Evolutionary conservation across 495 filamentous ascomycete genomes (phyloP), one percentile per base, ranked within the genome.

Genomic region (Daldinia childiae): DNA sequence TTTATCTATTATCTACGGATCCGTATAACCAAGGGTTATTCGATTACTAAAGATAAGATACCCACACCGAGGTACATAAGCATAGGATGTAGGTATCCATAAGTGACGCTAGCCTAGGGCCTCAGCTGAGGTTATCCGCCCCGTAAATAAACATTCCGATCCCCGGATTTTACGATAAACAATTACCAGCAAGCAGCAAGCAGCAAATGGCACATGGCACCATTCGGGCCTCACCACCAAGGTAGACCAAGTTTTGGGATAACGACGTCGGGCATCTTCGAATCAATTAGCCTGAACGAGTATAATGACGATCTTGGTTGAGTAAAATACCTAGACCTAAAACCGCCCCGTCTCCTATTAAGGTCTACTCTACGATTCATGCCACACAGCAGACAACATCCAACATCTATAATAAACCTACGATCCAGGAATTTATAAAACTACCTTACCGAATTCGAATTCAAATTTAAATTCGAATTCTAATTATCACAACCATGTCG

Each of bases 401-500:
- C 29, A 14, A 19, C 54, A 29, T 29, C 27, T 29, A 29, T 5
- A 29, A 29, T 5, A 1, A 36, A 17, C 36, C 54, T 21, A 17
- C 54, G 27, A 1, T 29, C 12, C 51, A 29, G 17, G 29, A 30
- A 30, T 54, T 54, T 54, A 54, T 29, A 54, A 14, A 54, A 14
- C 34, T 36, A 4, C 24, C 24, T 32, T 32, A 32, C 29, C 29
- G 29, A 27, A 27, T 54, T 54, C 43, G 54, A 51, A 48, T 48
- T n/a, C n/a, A n/a, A n/a, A n/a, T n/a, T n/a, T n/a, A n/a, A n/a
- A n/a, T n/a, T n/a, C n/a, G n/a, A n/a, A n/a, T n/a, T n/a, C n/a
- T n/a, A n/a, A n/a, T n/a, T n/a, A n/a, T n/a, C n/a, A 24, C 43
- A 19, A 77, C 70, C 58, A 97, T 97, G 93, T 92, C 95, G 24